Evolutionary conservation across 108 stramenopile species (phyloP).

Genomic region (Asterionellopsis glacialis): DNA sequence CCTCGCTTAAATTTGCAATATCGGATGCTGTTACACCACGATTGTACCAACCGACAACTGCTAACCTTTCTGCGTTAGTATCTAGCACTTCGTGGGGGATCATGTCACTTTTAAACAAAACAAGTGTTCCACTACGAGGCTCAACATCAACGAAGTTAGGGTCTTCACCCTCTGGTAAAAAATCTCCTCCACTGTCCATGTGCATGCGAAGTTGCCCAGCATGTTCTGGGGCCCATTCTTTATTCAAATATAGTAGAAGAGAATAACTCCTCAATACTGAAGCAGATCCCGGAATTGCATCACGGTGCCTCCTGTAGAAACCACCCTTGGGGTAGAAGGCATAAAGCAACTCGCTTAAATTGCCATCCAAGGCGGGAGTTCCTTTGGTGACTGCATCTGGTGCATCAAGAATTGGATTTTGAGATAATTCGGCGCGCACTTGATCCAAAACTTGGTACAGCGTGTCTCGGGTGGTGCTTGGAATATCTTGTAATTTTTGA

Average conservation of each 20-base stretch:
- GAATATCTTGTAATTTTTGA: constrained; percentile 20
- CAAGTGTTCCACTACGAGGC: constrained; percentile 64
- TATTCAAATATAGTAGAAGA: constrained; percentile 64
- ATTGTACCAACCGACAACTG: constrained; percentile 77
- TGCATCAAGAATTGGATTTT: constrained; percentile 15
- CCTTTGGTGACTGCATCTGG: background rate
- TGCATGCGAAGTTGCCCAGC: constrained; percentile 68
- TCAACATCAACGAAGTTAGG: constrained; percentile 63
- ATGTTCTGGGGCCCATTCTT: constrained; percentile 38
- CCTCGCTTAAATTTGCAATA: constrained; percentile 36
- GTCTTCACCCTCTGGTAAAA: constrained; percentile 18
- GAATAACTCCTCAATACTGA: constrained; percentile 57
- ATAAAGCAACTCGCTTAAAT: constrained; percentile 56
- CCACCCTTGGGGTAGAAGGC: constrained; percentile 77
- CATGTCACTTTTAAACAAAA: constrained; percentile 56
- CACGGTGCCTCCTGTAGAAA: constrained; percentile 70
- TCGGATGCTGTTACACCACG: constrained; percentile 37
- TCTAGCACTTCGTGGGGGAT: constrained; percentile 79
- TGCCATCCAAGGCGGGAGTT: constrained; percentile 19
- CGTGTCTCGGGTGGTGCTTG: constrained; percentile 7
- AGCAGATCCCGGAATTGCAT: constrained; percentile 66
- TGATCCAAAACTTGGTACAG: constrained; percentile 52
- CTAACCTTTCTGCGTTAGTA: constrained; percentile 59
- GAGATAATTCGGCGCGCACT: constrained; percentile 35
- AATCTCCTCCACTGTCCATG: constrained; percentile 55